Conservation (phyloP, 805 yeast species). For the Ogataea trehalophila region DNA sequence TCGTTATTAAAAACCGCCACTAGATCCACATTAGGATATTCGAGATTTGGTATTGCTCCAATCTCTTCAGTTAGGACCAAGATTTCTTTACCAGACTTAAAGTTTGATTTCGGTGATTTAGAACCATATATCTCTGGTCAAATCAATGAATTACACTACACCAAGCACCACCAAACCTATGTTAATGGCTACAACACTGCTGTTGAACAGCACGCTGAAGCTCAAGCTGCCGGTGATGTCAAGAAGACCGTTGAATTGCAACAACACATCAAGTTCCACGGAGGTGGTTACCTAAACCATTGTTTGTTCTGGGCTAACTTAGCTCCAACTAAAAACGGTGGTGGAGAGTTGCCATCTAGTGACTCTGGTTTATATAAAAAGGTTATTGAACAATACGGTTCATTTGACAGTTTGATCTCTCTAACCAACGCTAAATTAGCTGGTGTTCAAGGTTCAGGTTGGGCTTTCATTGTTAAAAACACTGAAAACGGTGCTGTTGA, state of each 20-base stretch:
- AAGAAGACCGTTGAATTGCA: constrained; percentile 59
- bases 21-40: constrained; percentile 17
- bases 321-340: constrained; percentile 70
- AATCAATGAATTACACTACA: constrained; percentile 82
- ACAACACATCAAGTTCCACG: constrained; percentile 81
- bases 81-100: constrained; percentile 74
- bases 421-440: constrained; percentile 69
- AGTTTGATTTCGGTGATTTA: constrained; percentile 77
- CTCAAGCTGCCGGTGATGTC: constrained; percentile 53
- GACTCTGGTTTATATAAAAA: constrained; percentile 56
- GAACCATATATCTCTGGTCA: constrained; percentile 86
- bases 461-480: constrained; percentile 90
- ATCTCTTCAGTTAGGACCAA: constrained; percentile 45
- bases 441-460: constrained; percentile 91
- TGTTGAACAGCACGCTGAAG: constrained; percentile 65
- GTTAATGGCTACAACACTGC: constrained; percentile 82
- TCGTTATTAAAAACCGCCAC: constrained; percentile 25
- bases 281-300: constrained; percentile 90
- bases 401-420: constrained; percentile 60
- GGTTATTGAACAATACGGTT: constrained; percentile 62
- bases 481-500: constrained; percentile 69
- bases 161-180: constrained; percentile 90
- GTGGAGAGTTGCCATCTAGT: constrained; percentile 62
- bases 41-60: constrained; percentile 11
- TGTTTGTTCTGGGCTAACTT: constrained; percentile 82